These are phyloP conservation scores for Nematocida sp. DNA, from an alignment of 371 early-diverging fungal species.

Conservation along the genomic window DNA sequence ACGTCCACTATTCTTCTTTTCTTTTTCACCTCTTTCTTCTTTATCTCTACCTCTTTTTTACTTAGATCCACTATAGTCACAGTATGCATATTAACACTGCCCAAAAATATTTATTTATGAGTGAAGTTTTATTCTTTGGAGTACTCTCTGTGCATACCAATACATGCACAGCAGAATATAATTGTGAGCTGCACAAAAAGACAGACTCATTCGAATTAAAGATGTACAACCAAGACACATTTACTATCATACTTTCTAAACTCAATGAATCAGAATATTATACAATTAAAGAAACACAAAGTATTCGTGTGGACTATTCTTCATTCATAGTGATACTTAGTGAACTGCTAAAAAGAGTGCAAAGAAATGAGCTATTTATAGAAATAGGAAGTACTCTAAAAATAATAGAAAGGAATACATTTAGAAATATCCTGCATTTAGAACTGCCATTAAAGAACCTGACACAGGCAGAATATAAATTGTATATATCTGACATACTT, in stretches of 20 bases:
- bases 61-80: constrained; percentile 15
- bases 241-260: constrained; percentile 21
- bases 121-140: constrained; percentile 6
- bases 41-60: constrained; percentile 42
- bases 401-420: constrained; percentile 69
- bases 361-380: constrained; percentile 52
- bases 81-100: constrained; percentile 24
- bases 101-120: constrained; percentile 32
- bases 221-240: constrained; percentile 34
- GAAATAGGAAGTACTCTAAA: constrained; percentile 58
- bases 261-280: constrained; percentile 64
- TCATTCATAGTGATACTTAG: constrained; percentile 63
- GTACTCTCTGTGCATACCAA: background rate
- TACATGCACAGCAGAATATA: constrained; percentile 10
- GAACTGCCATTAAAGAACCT: constrained; percentile 68
- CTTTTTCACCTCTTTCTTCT: constrained; percentile 11
- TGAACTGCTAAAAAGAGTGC: constrained; percentile 66
- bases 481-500: constrained; percentile 67
- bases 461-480: constrained; percentile 66
- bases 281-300: constrained; percentile 69
- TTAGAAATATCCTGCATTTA: constrained; percentile 69
- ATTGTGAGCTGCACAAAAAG: constrained; percentile 17
- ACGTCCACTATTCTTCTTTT: constrained; percentile 33
- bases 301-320: constrained; percentile 69
- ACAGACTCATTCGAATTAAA: constrained; percentile 6